Percentiles rank a stretch among this genome's conserved stretches.
Conservation (phyloP, 2,329 filamentous ascomycete species). For the Neonectria neomacrospora region DNA sequence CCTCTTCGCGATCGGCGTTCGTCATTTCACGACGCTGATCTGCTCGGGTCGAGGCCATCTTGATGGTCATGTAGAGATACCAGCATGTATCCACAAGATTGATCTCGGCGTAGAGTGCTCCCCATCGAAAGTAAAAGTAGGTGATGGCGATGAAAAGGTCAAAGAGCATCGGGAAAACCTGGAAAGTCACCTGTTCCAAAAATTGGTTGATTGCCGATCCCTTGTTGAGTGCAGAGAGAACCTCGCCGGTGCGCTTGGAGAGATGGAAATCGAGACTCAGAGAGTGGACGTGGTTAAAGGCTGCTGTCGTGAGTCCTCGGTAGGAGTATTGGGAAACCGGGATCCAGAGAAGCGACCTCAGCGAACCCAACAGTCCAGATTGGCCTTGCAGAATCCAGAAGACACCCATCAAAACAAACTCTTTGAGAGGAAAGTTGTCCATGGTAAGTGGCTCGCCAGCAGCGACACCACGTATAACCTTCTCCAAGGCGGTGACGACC, state of each 20-base stretch:
- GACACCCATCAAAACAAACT: slow-evolving; percentile 61
- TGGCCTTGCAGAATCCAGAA: slow-evolving; percentile 90
- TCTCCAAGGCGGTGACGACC: slow-evolving; percentile 79
- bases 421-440: slow-evolving; percentile 50
- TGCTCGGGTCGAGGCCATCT: slow-evolving; percentile 92
- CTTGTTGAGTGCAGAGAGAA: slow-evolving; percentile 94
- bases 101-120: slow-evolving; percentile 86
- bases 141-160: slow-evolving; percentile 87
- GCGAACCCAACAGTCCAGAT: slow-evolving; percentile 85
- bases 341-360: slow-evolving; percentile 90
- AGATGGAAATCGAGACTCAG: slow-evolving; percentile 97
- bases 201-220: slow-evolving; percentile 97
- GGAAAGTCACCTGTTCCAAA: slow-evolving; percentile 94
- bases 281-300: slow-evolving; percentile 96
- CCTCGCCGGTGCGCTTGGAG: slow-evolving; percentile 95
- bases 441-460: slow-evolving; percentile 48
- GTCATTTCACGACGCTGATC: slow-evolving; percentile 94
- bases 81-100: slow-evolving; percentile 92
- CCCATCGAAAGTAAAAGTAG: slow-evolving; percentile 71
- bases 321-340: slow-evolving; percentile 98
- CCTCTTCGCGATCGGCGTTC: slow-evolving; percentile 92
- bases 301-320: slow-evolving; percentile 89
- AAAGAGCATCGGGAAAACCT: slow-evolving; percentile 93
- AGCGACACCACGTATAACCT: slow-evolving; percentile 61
- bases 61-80: slow-evolving; percentile 96